Evolutionary conservation across 2,329 filamentous ascomycete species (phyloP).

Genomic region (Arthrobotrys sinensis): DNA sequence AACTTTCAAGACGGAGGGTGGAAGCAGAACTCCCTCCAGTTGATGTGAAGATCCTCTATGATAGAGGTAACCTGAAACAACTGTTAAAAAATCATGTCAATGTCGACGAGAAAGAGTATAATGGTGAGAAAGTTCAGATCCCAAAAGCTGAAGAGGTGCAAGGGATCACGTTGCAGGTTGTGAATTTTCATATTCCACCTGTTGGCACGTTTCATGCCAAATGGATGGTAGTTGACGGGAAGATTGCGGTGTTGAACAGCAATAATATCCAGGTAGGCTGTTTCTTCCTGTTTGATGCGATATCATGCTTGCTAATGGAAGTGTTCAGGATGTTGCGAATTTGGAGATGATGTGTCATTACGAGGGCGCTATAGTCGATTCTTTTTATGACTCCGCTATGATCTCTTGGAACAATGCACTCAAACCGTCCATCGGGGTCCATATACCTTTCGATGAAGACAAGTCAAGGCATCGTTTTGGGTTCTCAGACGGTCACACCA

Average conservation of each 20-base stretch:
- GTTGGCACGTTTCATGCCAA: slow-evolving; percentile 84
- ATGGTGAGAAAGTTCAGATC: slow-evolving; percentile 74
- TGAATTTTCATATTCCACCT: slow-evolving; percentile 79
- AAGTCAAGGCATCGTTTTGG: slow-evolving; percentile 26
- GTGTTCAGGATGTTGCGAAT: slow-evolving; percentile 78
- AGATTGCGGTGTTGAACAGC: slow-evolving; percentile 79
- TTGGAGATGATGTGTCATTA: slow-evolving; percentile 84
- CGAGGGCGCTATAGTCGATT: slow-evolving; percentile 83
- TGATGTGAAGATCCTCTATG: slow-evolving; percentile 82
- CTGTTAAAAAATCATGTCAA: slow-evolving; percentile 76
- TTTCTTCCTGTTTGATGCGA: neutral
- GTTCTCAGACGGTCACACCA: slow-evolving; percentile 40
- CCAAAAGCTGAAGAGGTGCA: slow-evolving; percentile 78
- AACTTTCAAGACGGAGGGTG: slow-evolving; percentile 74
- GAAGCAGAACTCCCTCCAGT: slow-evolving; percentile 74
- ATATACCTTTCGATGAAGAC: slow-evolving; percentile 65
- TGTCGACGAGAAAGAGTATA: slow-evolving; percentile 74
- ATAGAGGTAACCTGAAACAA: slow-evolving; percentile 78
- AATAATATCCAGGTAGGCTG: slow-evolving; percentile 77
- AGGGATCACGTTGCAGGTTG: slow-evolving; percentile 79
- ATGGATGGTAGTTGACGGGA: slow-evolving; percentile 82
- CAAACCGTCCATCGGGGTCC: slow-evolving; percentile 74
- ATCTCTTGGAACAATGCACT: slow-evolving; percentile 79
- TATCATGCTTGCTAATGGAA: slow-evolving; percentile 59
- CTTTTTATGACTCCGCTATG: slow-evolving; percentile 80